Conservation (phyloP, 768 basidiomycete genomes). For the Mycena pura region DNA sequence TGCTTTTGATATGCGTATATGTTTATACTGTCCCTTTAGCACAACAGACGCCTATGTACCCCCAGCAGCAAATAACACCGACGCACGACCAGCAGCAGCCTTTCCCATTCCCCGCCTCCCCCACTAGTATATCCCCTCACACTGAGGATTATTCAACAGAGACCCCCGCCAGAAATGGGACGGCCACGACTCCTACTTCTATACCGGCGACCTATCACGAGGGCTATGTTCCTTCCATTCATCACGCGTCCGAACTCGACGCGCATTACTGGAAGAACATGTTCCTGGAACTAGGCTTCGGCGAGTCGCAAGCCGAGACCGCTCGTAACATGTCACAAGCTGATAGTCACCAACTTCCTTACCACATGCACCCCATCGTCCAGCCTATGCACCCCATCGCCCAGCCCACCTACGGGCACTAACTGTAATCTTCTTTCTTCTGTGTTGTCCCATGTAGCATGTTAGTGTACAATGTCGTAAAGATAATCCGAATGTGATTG, state of each 20-base stretch:
- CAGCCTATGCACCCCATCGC: conserved; percentile 35
- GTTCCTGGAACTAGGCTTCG: conserved; percentile 77
- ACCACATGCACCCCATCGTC: conserved; percentile 37
- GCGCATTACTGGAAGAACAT: conserved; percentile 76
- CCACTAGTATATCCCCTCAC: conserved; percentile 18
- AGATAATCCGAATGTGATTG: conserved; percentile 18
- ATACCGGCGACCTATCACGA: conserved; percentile 17
- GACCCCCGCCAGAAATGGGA: conserved; percentile 8
- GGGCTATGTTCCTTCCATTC: conserved; percentile 44
- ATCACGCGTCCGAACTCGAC: conserved; percentile 64
- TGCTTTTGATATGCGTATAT: conserved; percentile 19
- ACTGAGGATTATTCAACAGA: conserved; percentile 23
- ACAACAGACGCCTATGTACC: conserved; percentile 16
- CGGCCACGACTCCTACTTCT: background rate
- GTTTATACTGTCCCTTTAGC: conserved; percentile 3
- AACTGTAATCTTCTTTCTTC: conserved; percentile 22
- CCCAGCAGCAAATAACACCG: conserved; percentile 37
- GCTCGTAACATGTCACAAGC: conserved; percentile 29
- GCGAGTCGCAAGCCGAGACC: conserved; percentile 41
- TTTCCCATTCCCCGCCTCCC: conserved; percentile 52
- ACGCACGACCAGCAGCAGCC: conserved; percentile 39
- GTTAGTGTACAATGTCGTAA: conserved; percentile 29
- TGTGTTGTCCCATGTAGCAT: conserved; percentile 16
- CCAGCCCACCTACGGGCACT: conserved; percentile 41
- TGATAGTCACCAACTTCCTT: conserved; percentile 34